phyloP scores from a whole-genome alignment of 176 grass and related monocot genomes.

The Carex kokanica region DNA sequence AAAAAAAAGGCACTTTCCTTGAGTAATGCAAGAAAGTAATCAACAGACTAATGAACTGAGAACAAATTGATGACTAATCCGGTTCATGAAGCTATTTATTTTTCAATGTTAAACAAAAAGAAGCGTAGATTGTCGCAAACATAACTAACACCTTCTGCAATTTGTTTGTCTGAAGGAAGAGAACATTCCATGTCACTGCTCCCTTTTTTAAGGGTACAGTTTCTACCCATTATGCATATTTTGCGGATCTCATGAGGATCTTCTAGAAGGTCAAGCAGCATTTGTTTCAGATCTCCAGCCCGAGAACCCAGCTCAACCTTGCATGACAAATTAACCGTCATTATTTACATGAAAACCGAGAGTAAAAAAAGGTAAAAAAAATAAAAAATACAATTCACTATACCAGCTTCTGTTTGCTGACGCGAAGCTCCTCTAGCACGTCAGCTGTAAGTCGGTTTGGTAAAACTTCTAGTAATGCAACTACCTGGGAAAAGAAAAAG shows the following conservation, averaged over 20 bases:
- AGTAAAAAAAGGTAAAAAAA: not conserved
- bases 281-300: constrained; percentile 95
- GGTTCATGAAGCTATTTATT: not conserved
- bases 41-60: not conserved
- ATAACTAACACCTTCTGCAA: constrained; percentile 73
- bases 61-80: not conserved
- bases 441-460: constrained; percentile 91
- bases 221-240: constrained; percentile 96
- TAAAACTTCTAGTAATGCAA: constrained; percentile 85
- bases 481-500: constrained; percentile 48
- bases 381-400: not conserved
- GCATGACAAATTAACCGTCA: not conserved
- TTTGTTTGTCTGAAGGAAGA: constrained; percentile 75
- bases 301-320: constrained; percentile 96
- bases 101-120: not conserved
- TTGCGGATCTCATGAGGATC: constrained; percentile 92
- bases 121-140: not conserved
- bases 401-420: constrained; percentile 92
- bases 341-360: not conserved
- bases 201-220: constrained; percentile 57
- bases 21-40: not conserved
- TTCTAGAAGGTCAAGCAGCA: constrained; percentile 89
- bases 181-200: constrained; percentile 64
- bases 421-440: constrained; percentile 92
- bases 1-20: not conserved